Conservation (phyloP, 768 basidiomycete species). For the Mycena capillaripes region DNA sequence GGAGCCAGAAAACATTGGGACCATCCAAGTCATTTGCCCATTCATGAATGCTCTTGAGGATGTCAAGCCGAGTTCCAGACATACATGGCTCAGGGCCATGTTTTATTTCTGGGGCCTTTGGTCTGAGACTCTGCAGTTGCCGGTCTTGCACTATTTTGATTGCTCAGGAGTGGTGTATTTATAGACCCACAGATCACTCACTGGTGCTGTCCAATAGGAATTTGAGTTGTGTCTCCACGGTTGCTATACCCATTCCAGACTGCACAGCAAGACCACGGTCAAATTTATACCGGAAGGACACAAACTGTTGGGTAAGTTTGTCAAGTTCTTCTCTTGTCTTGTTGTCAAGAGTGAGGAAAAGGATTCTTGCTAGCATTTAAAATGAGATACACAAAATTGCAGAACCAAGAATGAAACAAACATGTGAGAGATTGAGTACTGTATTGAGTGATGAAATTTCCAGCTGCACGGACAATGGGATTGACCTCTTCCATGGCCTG, state of each 20-base stretch:
- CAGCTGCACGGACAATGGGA: slow-evolving; percentile 41
- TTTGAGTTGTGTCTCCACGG: slow-evolving; percentile 32
- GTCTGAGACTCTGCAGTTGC: slow-evolving; percentile 6
- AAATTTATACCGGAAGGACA: slow-evolving; percentile 40
- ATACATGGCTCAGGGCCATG: not conserved
- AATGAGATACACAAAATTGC: not conserved
- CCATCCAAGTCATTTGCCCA: not conserved
- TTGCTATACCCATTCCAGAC: slow-evolving; percentile 20
- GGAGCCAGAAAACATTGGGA: too few relatives aligned
- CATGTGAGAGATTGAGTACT: slow-evolving; percentile 28
- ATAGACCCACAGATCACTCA: not conserved
- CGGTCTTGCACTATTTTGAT: slow-evolving; percentile 9
- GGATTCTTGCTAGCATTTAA: slow-evolving; percentile 1
- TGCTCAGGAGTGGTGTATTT: not conserved
- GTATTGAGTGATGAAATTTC: slow-evolving; percentile 40
- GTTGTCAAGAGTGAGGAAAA: not conserved
- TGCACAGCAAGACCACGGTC: slow-evolving; percentile 43
- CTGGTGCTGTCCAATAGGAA: slow-evolving; percentile 13
- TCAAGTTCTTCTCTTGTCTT: slow-evolving; percentile 32
- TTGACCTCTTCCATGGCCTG: slow-evolving; percentile 40
- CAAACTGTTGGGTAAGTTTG: slow-evolving; percentile 33
- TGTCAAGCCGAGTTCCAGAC: slow-evolving; percentile 7
- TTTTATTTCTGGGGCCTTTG: not conserved
- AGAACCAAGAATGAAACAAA: slow-evolving; percentile 2
- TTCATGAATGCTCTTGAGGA: not conserved